Evolutionary conservation across 371 early-diverging fungal species (phyloP).

Genomic region (Nosema muscidifuracis): DNA sequence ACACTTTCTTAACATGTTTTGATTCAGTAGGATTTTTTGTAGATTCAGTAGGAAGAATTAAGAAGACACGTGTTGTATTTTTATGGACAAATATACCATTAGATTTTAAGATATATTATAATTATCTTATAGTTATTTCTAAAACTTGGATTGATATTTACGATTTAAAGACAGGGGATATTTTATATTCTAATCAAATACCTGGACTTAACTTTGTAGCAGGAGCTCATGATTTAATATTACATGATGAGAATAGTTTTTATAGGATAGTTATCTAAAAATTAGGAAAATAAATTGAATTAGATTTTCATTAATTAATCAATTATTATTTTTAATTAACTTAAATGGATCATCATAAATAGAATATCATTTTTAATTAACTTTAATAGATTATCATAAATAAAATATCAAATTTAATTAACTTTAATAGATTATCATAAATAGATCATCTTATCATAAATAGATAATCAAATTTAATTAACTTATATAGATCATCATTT

Average conservation of each 20-base stretch:
- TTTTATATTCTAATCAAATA: slow-evolving; percentile 16
- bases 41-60: slow-evolving; percentile 52
- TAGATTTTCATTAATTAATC: neutral
- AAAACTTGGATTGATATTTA: slow-evolving; percentile 23
- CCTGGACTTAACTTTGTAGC: slow-evolving; percentile 25
- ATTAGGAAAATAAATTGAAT: no score
- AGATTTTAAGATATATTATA: slow-evolving; percentile 34
- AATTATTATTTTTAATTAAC: no score
- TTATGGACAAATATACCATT: slow-evolving; percentile 49
- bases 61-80: slow-evolving; percentile 47
- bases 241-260: slow-evolving; percentile 19
- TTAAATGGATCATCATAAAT: no score
- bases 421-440: neutral
- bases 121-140: slow-evolving; percentile 20
- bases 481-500: no score
- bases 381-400: no score
- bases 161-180: slow-evolving; percentile 22
- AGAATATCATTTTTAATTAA: no score
- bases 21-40: slow-evolving; percentile 58
- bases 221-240: neutral
- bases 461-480: no score
- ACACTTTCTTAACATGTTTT: slow-evolving; percentile 55
- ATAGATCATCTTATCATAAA: neutral
- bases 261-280: slow-evolving; percentile 2
- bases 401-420: neutral